Evolutionary conservation across 1,284 basidiomycete species (phyloP).

Genomic region (Ustilago hordei): DNA sequence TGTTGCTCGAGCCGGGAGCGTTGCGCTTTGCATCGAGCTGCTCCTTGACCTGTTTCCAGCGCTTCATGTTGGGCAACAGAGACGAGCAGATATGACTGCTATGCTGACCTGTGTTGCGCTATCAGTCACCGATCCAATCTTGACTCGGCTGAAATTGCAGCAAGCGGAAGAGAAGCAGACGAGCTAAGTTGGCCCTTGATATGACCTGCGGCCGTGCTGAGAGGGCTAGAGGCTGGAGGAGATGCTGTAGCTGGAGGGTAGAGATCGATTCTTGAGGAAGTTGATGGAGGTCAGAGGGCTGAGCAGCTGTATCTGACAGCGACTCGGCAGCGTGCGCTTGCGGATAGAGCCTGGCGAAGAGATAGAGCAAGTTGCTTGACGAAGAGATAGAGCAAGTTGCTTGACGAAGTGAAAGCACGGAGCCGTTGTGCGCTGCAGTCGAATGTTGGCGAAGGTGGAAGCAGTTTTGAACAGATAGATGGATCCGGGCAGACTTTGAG

Average conservation of each 20-base stretch:
- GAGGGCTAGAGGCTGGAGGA: background rate
- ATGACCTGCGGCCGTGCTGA: background rate
- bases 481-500: background rate
- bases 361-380: background rate
- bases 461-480: background rate
- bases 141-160: background rate
- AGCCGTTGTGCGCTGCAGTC: background rate
- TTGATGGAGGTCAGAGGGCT: constrained; percentile 4
- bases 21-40: constrained; percentile 43
- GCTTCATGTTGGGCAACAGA: constrained; percentile 23
- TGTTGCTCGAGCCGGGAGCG: constrained; percentile 18
- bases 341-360: background rate
- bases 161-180: background rate
- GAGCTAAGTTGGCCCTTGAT: background rate
- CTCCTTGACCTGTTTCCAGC: constrained; percentile 47
- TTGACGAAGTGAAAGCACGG: background rate
- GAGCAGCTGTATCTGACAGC: too few species aligned
- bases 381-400: background rate
- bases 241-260: background rate
- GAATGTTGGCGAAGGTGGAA: background rate
- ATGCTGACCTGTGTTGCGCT: background rate
- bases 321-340: background rate
- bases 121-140: background rate
- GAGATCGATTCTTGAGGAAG: constrained; percentile 7
- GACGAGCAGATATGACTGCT: background rate